Conservation (phyloP, 169 alveolate genomes). For the Amoebophrya sp. region DNA sequence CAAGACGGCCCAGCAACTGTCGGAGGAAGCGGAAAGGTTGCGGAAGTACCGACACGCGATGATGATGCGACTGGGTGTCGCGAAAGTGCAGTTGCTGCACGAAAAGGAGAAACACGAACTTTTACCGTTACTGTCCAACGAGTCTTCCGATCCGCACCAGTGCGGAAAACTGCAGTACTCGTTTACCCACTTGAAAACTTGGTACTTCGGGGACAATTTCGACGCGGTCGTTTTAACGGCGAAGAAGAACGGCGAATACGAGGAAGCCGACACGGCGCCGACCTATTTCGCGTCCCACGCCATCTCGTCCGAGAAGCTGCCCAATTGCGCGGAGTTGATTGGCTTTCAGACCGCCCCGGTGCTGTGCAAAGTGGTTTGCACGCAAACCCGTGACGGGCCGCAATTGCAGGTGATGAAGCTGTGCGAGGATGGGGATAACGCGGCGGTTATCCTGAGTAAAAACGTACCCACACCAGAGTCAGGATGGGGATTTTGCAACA, state of each 20-base stretch:
- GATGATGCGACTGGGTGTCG: background rate
- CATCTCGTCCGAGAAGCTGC: background rate
- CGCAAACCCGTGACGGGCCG: no score
- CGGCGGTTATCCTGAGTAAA: no score
- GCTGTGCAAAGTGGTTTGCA: no score
- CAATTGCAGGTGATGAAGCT: no score
- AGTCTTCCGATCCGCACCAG: background rate
- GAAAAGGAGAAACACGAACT: background rate
- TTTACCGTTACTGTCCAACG: background rate
- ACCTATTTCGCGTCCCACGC: background rate
- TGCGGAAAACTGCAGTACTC: background rate
- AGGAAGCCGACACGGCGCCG: background rate
- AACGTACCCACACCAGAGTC: no score
- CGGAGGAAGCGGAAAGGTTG: background rate
- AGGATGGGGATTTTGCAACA: no score
- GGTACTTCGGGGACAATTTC: background rate
- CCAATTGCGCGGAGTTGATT: background rate
- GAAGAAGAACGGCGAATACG: background rate
- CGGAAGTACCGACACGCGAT: background rate
- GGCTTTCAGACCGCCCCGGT: background rate
- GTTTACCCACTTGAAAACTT: background rate
- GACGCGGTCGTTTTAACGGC: background rate
- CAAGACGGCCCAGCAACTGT: background rate
- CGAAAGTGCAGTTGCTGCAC: background rate
- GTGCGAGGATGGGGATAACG: no score